phyloP scores from a whole-genome alignment of 2,329 filamentous ascomycete genomes.

The Aureobasidium sp. region DNA sequence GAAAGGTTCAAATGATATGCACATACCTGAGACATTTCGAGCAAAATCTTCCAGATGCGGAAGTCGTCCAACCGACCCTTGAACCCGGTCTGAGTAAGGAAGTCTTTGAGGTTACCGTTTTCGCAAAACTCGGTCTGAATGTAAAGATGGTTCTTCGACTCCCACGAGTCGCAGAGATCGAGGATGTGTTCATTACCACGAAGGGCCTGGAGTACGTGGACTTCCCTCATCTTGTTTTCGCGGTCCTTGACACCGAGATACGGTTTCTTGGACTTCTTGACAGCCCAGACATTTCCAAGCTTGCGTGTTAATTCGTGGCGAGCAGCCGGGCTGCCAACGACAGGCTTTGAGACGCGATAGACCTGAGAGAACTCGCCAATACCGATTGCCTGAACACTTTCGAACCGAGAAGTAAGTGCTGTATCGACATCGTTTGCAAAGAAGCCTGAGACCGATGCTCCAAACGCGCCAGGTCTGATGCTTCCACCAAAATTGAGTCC shows the following conservation, averaged over 20 bases:
- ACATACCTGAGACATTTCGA: constrained; percentile 76
- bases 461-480: constrained; percentile 18
- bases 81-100: constrained; percentile 72
- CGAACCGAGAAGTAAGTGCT: constrained; percentile 66
- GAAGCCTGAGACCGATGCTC: constrained; percentile 56
- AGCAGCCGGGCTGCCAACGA: constrained; percentile 28
- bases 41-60: constrained; percentile 94
- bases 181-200: constrained; percentile 78
- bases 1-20: neutral
- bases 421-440: constrained; percentile 69
- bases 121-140: constrained; percentile 98
- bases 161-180: constrained; percentile 80
- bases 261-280: constrained; percentile 84
- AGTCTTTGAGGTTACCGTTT: constrained; percentile 81
- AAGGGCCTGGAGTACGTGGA: constrained; percentile 68
- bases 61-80: constrained; percentile 92
- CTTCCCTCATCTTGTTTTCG: constrained; percentile 77
- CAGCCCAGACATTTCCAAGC: constrained; percentile 61
- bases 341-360: constrained; percentile 62
- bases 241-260: constrained; percentile 73
- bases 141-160: constrained; percentile 76
- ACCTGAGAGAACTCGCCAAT: constrained; percentile 92
- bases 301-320: constrained; percentile 23
- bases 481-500: constrained; percentile 52
- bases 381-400: constrained; percentile 71